Evolutionary conservation across 1,139 yeast genomes (phyloP).

Genomic region (Saccharomycopsis phalli): DNA sequence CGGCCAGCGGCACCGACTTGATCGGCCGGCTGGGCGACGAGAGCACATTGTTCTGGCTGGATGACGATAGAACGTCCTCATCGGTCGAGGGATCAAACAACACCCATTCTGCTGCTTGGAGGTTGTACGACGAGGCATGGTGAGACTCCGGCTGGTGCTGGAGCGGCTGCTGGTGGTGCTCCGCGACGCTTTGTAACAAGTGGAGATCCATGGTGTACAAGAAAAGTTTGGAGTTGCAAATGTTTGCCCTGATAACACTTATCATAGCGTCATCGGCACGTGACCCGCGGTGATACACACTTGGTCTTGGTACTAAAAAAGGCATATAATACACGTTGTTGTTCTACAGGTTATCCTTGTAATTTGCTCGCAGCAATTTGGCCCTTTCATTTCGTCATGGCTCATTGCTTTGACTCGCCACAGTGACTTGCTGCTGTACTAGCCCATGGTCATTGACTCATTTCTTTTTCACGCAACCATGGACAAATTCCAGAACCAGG

Average conservation of each 20-base stretch:
- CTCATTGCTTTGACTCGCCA: not conserved
- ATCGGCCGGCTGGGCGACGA: not conserved
- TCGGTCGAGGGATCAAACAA: slow-evolving; percentile 16
- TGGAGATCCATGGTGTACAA: not conserved
- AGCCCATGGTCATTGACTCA: not conserved
- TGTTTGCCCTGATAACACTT: no score
- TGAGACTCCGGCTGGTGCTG: not conserved
- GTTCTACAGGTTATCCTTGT: no score
- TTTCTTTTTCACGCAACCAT: no score
- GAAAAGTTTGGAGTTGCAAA: no score
- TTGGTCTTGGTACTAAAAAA: no score
- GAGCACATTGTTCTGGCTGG: slow-evolving; percentile 1
- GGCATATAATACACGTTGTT: no score
- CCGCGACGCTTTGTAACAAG: not conserved
- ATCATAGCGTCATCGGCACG: no score
- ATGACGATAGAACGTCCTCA: slow-evolving; percentile 12
- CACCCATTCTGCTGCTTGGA: slow-evolving; percentile 18
- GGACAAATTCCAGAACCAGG: not conserved
- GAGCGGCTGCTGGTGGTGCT: slow-evolving; percentile 1
- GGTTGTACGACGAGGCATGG: slow-evolving; percentile 1
- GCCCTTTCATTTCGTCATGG: no score
- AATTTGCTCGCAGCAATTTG: no score
- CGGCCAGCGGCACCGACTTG: not conserved
- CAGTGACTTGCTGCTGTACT: not conserved
- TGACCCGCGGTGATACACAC: no score